Evolutionary conservation across 1,139 yeast species (phyloP), one percentile per base, ranked within the genome.

Genomic region (Ogataea hybrid): DNA sequence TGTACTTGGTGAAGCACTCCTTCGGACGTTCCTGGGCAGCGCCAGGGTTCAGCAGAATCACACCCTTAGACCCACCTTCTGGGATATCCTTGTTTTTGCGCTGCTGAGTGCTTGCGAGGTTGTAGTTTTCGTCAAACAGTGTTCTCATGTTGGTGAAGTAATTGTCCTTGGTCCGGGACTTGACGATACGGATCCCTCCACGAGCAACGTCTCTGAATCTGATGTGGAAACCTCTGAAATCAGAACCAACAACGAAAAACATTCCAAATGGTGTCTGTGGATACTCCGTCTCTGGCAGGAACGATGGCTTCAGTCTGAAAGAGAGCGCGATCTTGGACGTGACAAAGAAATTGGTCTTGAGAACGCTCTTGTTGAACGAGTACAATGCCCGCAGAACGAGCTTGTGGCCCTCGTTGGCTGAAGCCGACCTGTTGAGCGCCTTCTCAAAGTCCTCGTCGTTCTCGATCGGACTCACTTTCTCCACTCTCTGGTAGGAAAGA

Each of bases 1-100:
- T 84, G 64, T 92, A 92, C 70, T 92, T 94, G 59, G 85, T 87
- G 65, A 92, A 92, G 33, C 96, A 88, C 46, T 87, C 82, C 56
- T 80, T 81, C 36, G 96, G 89, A 61, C 83, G 79, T 39, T 80
- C 85, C 67, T 86, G 95, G 43, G 94, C 87, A 47, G 75, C 78
- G 48, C 85, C 86, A 9, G 81, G 79, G 61, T 90, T 90, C 54
- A 92, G 75, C 58, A 92, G 74, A 47, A 92, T 86, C 41, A 92
- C 98, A 68, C 98, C 98, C 67, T 92, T 92, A 37, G 97, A 88
- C 34, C 98, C 98, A 63, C 98, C 98, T 73, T 92, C 98, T 33
- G 98, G 98, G 47, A 92, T 92, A 70, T 92, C 98, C 71, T 92
- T 92, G 69, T 92, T 92, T 70, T 92, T 92, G 56, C 92, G 79